Evolutionary conservation across 345 rosid genomes (phyloP).

Genomic region (Syzygium oleosum): DNA sequence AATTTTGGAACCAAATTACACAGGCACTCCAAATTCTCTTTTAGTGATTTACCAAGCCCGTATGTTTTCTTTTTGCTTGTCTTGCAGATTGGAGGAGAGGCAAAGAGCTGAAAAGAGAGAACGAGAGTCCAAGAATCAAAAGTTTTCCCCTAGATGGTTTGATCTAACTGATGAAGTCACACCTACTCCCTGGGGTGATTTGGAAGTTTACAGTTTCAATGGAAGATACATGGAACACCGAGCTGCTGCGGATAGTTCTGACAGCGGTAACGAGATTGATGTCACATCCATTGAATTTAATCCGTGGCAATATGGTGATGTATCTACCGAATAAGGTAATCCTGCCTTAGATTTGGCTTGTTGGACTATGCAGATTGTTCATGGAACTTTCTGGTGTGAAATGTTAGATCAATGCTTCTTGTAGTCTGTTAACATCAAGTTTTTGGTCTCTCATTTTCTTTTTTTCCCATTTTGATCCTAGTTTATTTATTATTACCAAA

Average conservation of each 20-base stretch:
- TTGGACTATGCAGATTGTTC: neutral
- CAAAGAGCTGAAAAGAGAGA: conserved; percentile 65
- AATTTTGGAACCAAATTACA: neutral
- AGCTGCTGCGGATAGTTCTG: conserved; percentile 33
- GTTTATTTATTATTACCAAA: neutral
- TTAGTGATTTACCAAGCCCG: neutral
- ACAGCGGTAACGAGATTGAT: conserved; percentile 16
- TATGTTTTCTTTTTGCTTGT: neutral
- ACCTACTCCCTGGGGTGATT: conserved; percentile 64
- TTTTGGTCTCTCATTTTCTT: neutral
- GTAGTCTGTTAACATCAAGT: neutral
- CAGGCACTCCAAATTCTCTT: neutral
- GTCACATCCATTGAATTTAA: conserved; percentile 42
- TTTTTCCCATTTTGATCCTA: neutral
- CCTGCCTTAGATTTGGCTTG: neutral
- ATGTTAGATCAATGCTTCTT: neutral
- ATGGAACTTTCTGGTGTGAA: neutral
- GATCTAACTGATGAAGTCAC: conserved; percentile 53
- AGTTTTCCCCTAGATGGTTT: conserved; percentile 63
- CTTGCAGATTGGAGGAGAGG: conserved; percentile 63
- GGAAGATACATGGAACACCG: conserved; percentile 52
- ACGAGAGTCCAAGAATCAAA: conserved; percentile 51
- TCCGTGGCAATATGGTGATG: conserved; percentile 66
- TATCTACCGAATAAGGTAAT: conserved; percentile 44
- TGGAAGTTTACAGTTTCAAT: conserved; percentile 60